Base-by-base conservation (phyloP, 163 green algal genomes). In the Prototheca stagnorum region DNA sequence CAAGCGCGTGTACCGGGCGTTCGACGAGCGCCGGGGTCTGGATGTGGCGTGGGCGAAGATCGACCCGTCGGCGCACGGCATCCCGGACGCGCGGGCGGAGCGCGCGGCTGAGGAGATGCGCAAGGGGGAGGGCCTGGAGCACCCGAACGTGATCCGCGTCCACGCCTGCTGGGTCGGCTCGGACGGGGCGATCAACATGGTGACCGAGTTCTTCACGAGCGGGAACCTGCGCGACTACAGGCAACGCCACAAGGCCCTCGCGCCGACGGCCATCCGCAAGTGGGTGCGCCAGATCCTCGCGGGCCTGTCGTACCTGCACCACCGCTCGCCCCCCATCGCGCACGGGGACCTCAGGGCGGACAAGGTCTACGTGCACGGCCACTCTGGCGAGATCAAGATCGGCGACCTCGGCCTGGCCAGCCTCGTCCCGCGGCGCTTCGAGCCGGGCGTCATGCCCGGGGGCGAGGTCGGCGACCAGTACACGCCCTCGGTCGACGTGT, bases 301-400 rank as follows among this genome's bases (percentile, higher is more conserved):
- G 35, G 85, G 85, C 33, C 66, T 95, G 39, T 56, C 72, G 20
- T 93, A 93, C 65, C 72, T 95, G 27, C 85, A 95, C 59, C 50
- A 61, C 49, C 77, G 79, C 56, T 46, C 65, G 14, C 78, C 81
- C 3, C 74, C 82, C 7, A 56, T 93, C 16, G 75, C 86, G 27
- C 85, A 95, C 54, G 82, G 84, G 1, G 85, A 95, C 58, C 61
- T 93, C 28, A 69, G 82, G 20, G 85, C 44, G 22, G 53, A 70
- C 60, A 90, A 92, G 62, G 88, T 95, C 56, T 95, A 93, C 61
- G 84, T 95, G 56, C 92, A 95, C 62, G 85, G 85, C n/a, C 77
- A 93, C 74, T 84, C 62, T 42, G 85, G 84, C 1, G 81, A 93
- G 61, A 88, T 93, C 60, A 95, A 93, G 64, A 94, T 95, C 53